Evolutionary conservation across 1,284 basidiomycete genomes (phyloP), one percentile per base, ranked within the genome.

Genomic region (Rugosomyces carneus): DNA sequence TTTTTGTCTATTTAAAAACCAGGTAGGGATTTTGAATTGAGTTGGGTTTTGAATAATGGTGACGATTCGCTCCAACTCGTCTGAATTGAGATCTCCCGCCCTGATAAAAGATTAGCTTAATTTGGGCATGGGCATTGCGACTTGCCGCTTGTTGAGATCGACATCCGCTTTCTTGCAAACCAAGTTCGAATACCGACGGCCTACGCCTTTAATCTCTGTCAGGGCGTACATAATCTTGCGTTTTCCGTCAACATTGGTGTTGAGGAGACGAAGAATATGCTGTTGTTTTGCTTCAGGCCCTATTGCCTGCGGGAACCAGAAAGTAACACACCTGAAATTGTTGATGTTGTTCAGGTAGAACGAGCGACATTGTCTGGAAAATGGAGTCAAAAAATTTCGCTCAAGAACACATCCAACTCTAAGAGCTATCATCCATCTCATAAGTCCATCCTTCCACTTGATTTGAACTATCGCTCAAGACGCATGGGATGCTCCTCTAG

Each of bases 101-200:
- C 70, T 72, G 44, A 13, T 35, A n/a, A 26, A n/a, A 15, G 34
- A 29, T 19, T 37, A 44, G 41, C 23, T 24, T 8, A 31, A 6
- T 27, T n/a, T 89, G 11, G 18, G 32, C 19, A 19, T 11, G 34
- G 27, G 7, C n/a, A 32, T 26, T 40, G 29, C 37, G n/a, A 75
- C 88, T 54, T 61, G 96, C 94, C 96, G 91, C 78, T 99, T 99
- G 80, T 82, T 89, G 57, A 99, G 82, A 69, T 99, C 94, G 49
- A 99, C 90, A 76, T 99, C 96, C 59, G 96, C 96, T 81, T 99
- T 99, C 78, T 99, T 99, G 86, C 94, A 98, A 61, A 99, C 95
- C 63, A 99, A 77, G 77, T 99, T 99, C 68, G 96, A 84, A 75
- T 97, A 99, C 53, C 96, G 89, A 56, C 96, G 88, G 65, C 96